These are phyloP conservation scores for Candida corydali DNA, from an alignment of 805 yeast genomes.

Conservation along the genomic window DNA sequence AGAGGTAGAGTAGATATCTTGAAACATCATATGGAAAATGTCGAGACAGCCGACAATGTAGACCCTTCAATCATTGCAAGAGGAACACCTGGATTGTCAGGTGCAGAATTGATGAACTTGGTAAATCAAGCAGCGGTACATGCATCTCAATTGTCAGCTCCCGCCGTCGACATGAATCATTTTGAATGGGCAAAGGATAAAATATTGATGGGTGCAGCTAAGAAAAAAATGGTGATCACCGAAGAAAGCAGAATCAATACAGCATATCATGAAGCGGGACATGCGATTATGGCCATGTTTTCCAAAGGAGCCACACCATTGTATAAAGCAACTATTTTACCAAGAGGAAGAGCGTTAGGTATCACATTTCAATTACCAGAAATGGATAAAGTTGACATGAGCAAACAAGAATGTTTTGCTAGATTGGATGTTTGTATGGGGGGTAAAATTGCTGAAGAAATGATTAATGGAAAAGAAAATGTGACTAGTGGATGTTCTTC, in stretches of 20 bases:
- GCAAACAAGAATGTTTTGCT: conserved; percentile 84
- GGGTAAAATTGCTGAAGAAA: conserved; percentile 95
- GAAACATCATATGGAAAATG: conserved; percentile 86
- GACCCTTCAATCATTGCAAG: conserved; percentile 89
- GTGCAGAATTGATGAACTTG: conserved; percentile 93
- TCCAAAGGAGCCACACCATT: conserved; percentile 92
- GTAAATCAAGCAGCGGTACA: conserved; percentile 98
- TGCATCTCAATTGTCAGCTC: conserved; percentile 90
- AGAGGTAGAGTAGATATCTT: conserved; percentile 94
- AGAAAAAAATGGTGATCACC: conserved; percentile 95
- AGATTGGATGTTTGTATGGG: conserved; percentile 98
- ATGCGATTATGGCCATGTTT: conserved; percentile 95
- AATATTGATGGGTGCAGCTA: conserved; percentile 96
- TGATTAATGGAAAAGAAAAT: conserved; percentile 84
- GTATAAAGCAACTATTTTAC: conserved; percentile 94
- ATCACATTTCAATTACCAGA: conserved; percentile 96
- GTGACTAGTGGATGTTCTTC: conserved; percentile 95
- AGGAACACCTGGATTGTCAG: conserved; percentile 97
- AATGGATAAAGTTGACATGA: conserved; percentile 94
- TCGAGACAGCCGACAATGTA: conserved; percentile 79
- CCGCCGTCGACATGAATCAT: conserved; percentile 84
- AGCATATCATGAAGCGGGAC: conserved; percentile 99
- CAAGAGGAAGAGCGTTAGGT: conserved; percentile 96
- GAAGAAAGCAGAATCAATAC: conserved; percentile 92
- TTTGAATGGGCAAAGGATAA: conserved; percentile 99